Evolutionary conservation across 2,329 filamentous ascomycete species (phyloP).

Genomic region (Colletotrichum abscissum): DNA sequence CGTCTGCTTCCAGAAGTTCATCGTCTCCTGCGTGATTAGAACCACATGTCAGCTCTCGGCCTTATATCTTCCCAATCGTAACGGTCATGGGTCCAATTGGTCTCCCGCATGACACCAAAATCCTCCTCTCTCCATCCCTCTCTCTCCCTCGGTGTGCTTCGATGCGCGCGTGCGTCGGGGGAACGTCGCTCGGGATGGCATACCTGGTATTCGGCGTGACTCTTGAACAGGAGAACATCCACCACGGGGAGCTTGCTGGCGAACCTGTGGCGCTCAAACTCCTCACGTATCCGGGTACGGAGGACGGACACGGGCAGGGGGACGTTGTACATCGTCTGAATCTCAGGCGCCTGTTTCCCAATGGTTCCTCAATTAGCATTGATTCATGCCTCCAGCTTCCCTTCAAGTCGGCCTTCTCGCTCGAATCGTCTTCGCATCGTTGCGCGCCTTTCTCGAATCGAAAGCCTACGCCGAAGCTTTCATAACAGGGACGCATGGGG

Average conservation of each 20-base stretch:
- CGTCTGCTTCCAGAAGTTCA: conserved; percentile 99
- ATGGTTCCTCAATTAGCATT: conserved; percentile 8
- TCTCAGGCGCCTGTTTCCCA: conserved; percentile 82
- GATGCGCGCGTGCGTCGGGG: conserved; percentile 23
- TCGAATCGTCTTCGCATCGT: background rate
- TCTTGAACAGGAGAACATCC: conserved; percentile 91
- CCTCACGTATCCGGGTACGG: conserved; percentile 93
- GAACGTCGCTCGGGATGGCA: conserved; percentile 30
- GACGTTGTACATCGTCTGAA: conserved; percentile 97
- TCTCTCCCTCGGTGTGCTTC: background rate
- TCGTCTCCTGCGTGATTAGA: conserved; percentile 77
- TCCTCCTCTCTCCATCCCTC: background rate
- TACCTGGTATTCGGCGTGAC: conserved; percentile 94
- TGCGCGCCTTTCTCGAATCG: background rate
- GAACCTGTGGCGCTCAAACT: conserved; percentile 96
- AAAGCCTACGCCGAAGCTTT: background rate
- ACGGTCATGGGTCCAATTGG: background rate
- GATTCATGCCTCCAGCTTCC: background rate
- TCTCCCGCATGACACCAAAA: background rate
- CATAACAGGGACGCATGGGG: background rate
- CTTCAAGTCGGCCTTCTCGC: background rate
- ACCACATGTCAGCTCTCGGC: background rate
- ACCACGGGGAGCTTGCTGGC: conserved; percentile 89
- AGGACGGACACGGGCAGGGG: conserved; percentile 88
- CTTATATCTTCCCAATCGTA: background rate